A percentile compares a stretch with the other conserved stretches of the same genome.
phyloP scores from a whole-genome alignment of 2,329 filamentous ascomycete genomes.

The Mariannaea sp. region DNA sequence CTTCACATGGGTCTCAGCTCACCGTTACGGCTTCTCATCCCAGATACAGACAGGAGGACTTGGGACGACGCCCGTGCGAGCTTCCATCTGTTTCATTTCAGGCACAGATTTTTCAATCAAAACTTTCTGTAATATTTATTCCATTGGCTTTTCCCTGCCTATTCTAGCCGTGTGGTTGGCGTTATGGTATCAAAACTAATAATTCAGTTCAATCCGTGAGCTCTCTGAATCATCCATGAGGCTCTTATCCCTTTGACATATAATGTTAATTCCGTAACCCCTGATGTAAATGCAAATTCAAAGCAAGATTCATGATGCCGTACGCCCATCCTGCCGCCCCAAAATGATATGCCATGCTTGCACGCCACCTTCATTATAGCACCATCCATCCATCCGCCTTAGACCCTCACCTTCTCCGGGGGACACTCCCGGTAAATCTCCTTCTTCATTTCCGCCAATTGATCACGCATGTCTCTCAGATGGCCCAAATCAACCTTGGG shows the following conservation, averaged over 20 bases:
- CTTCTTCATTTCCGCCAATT: constrained; percentile 61
- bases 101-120: constrained; percentile 17
- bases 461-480: constrained; percentile 59
- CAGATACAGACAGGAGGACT: neutral
- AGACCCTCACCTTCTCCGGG: constrained; percentile 37
- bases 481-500: constrained; percentile 55
- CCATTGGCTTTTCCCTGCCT: constrained; percentile 29
- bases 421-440: constrained; percentile 59
- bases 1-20: constrained; percentile 21
- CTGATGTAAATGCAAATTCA: constrained; percentile 31
- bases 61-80: neutral
- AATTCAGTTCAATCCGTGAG: constrained; percentile 34
- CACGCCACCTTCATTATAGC: constrained; percentile 24
- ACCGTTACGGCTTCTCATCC: constrained; percentile 2
- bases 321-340: constrained; percentile 18
- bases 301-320: constrained; percentile 36
- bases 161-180: constrained; percentile 27
- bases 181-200: constrained; percentile 37
- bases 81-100: constrained; percentile 4
- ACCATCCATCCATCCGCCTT: constrained; percentile 30
- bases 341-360: constrained; percentile 16
- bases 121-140: constrained; percentile 35
- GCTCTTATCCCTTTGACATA: constrained; percentile 32
- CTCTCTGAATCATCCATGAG: constrained; percentile 26
- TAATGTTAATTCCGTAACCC: constrained; percentile 31